phyloP scores from a whole-genome alignment of 1,284 basidiomycete species.

The Hemileia vastatrix region DNA sequence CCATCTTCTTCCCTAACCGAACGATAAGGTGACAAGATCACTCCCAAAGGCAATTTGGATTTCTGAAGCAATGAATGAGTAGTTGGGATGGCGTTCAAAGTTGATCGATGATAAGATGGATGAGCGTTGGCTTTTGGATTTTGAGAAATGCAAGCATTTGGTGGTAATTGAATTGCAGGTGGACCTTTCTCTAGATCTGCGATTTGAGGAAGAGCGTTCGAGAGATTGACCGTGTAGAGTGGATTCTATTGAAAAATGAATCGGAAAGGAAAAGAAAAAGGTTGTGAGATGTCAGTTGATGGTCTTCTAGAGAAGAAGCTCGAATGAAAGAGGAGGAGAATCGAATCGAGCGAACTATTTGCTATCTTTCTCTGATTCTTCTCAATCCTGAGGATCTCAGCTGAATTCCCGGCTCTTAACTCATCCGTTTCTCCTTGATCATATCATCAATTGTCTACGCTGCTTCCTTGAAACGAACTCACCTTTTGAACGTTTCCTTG shows the following conservation, averaged over 20 bases:
- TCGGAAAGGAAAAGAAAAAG: background rate
- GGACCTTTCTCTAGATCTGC: conserved; percentile 37
- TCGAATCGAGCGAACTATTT: too few species aligned
- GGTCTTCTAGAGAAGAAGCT: too few species aligned
- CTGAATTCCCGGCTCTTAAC: too few species aligned
- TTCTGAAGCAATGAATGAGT: conserved; percentile 41
- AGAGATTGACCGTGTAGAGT: conserved; percentile 37
- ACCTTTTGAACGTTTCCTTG: conserved; percentile 25
- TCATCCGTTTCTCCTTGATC: too few species aligned
- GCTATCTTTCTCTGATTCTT: too few species aligned
- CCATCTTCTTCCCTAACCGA: conserved; percentile 38
- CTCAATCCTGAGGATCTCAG: too few species aligned
- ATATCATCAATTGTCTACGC: too few species aligned
- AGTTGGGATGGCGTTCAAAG: conserved; percentile 43
- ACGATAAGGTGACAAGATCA: conserved; percentile 41
- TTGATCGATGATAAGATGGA: conserved; percentile 43
- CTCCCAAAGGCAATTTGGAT: conserved; percentile 41
- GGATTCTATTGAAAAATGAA: conserved; percentile 24
- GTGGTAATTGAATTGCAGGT: conserved; percentile 40
- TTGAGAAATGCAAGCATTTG: conserved; percentile 36
- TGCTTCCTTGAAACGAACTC: too few species aligned
- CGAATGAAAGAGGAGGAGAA: too few species aligned
- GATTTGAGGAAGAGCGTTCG: conserved; percentile 29
- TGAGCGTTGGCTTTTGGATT: conserved; percentile 40
- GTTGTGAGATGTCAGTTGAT: too few species aligned